These are phyloP conservation scores for Toxicodendron radicans DNA, from an alignment of 345 rosid species.

Conservation along the genomic window DNA sequence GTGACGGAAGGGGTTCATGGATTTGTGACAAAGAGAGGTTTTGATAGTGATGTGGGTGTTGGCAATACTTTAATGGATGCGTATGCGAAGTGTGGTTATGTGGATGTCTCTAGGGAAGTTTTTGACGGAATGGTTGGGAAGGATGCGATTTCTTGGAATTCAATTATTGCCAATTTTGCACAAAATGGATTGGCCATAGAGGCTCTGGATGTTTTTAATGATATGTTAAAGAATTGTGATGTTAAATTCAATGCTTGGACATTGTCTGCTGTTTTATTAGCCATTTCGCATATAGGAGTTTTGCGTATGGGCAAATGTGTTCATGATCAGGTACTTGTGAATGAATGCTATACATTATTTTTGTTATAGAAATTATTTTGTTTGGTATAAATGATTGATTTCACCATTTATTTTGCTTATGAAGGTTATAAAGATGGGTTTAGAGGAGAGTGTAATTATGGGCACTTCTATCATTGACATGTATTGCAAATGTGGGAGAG, in stretches of 20 bases:
- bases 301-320: conserved; percentile 62
- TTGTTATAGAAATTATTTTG: neutral
- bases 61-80: conserved; percentile 77
- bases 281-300: conserved; percentile 72
- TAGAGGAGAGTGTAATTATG: conserved; percentile 58
- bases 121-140: conserved; percentile 64
- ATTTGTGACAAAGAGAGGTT: conserved; percentile 60
- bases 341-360: neutral
- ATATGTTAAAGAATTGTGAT: conserved; percentile 40
- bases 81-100: conserved; percentile 66
- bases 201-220: conserved; percentile 51
- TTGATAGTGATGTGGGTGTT: conserved; percentile 51
- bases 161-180: conserved; percentile 69
- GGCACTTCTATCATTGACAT: conserved; percentile 80
- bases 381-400: conserved; percentile 5
- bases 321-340: conserved; percentile 64
- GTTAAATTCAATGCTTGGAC: conserved; percentile 64
- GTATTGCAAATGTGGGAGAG: conserved; percentile 89
- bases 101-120: conserved; percentile 53
- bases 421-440: conserved; percentile 77
- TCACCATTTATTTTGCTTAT: conserved; percentile 8
- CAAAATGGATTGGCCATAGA: conserved; percentile 66
- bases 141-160: conserved; percentile 76
- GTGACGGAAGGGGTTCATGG: conserved; percentile 65
- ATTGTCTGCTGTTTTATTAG: conserved; percentile 64